Percentiles rank a stretch among this genome's conserved stretches.
Evolutionary conservation across 2,329 filamentous ascomycete species (phyloP).

Genomic region (Trichoderma lentiforme): DNA sequence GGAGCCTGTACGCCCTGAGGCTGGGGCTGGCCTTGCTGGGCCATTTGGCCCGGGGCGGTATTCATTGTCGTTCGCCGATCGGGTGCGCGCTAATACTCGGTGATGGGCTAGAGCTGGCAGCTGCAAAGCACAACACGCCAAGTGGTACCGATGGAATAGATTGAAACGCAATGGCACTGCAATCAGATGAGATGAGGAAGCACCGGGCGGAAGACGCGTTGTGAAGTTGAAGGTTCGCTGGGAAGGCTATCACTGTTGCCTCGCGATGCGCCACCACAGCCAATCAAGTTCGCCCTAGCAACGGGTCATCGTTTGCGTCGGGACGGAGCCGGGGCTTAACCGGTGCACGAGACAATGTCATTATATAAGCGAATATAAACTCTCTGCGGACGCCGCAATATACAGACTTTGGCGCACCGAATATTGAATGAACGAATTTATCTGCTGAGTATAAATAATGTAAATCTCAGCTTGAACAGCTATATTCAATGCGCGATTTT

Average conservation of each 20-base stretch:
- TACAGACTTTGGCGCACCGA: neutral
- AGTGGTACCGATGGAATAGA: neutral
- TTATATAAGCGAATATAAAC: neutral
- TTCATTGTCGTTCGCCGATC: conserved; percentile 24
- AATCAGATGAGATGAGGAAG: neutral
- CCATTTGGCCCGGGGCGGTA: conserved; percentile 25
- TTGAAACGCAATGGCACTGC: too few species aligned
- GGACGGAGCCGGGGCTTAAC: neutral
- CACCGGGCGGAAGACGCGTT: conserved; percentile 1
- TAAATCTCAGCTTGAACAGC: neutral
- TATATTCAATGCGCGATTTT: neutral
- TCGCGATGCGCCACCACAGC: neutral
- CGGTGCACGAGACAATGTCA: neutral
- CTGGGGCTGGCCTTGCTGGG: conserved; percentile 26
- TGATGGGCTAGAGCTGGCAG: neutral
- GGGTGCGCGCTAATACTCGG: neutral
- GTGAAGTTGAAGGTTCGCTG: neutral
- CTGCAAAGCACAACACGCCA: neutral
- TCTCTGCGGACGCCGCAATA: neutral
- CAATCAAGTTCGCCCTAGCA: neutral
- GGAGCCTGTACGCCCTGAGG: conserved; percentile 26
- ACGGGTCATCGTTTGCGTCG: neutral
- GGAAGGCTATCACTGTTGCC: conserved; percentile 6
- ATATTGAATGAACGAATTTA: neutral
- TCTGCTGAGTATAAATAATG: neutral